Evolutionary conservation across 371 early-diverging fungal genomes (phyloP).

Genomic region (Mortierella sp.): DNA sequence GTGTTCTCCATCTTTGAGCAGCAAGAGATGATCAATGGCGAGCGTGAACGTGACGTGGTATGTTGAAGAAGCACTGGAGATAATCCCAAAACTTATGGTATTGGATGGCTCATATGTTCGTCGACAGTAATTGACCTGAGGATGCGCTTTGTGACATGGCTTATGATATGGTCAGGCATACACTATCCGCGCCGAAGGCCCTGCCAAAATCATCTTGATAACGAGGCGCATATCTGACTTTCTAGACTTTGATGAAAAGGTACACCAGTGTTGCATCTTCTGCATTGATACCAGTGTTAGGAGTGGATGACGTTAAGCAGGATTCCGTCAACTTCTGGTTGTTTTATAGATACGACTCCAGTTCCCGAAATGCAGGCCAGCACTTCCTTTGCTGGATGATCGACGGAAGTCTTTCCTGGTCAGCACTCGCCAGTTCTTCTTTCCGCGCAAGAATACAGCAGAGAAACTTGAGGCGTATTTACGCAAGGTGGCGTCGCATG

Average conservation of each 20-base stretch:
- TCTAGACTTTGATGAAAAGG: conserved; percentile 69
- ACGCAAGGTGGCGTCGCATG: conserved; percentile 47
- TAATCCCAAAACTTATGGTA: no score
- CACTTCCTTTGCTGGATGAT: conserved; percentile 54
- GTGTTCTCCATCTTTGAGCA: conserved; percentile 42
- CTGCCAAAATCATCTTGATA: conserved; percentile 58
- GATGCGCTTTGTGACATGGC: neutral
- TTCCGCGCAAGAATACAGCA: conserved; percentile 55
- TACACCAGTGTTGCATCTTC: conserved; percentile 17
- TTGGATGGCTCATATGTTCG: neutral
- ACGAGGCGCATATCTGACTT: conserved; percentile 71
- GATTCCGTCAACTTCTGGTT: no score
- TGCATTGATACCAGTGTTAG: neutral
- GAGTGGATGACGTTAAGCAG: no score
- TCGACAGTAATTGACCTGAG: neutral
- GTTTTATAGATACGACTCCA: conserved; percentile 43
- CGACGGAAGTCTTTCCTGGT: conserved; percentile 46
- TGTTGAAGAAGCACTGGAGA: neutral
- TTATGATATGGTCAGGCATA: conserved; percentile 60
- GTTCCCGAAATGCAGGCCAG: conserved; percentile 52
- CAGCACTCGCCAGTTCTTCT: conserved; percentile 56
- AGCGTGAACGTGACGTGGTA: conserved; percentile 51
- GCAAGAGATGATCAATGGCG: conserved; percentile 22
- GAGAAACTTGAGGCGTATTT: conserved; percentile 56
- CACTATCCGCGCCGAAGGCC: conserved; percentile 65